phyloP scores from a whole-genome alignment of 2,329 filamentous ascomycete species.

The Golovinomyces cichoracearum region DNA sequence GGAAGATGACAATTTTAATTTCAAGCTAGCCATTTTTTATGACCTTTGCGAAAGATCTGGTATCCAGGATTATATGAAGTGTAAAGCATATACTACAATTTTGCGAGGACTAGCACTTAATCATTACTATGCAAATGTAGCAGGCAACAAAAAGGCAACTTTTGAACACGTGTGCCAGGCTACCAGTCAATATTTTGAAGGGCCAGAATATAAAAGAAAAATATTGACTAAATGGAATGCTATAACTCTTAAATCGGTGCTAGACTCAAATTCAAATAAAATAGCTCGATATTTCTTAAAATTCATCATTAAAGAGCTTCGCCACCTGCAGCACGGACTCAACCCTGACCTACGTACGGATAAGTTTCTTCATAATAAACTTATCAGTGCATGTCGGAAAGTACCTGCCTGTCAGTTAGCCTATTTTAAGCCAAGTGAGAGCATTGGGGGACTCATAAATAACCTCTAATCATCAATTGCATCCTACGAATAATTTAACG shows the following conservation, averaged over 20 bases:
- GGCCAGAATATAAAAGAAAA: background rate
- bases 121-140: background rate
- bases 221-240: conserved; percentile 1
- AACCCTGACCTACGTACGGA: background rate
- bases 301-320: background rate
- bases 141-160: background rate
- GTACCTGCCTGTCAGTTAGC: background rate
- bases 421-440: conserved; percentile 1
- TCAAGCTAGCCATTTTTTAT: conserved; percentile 1
- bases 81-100: background rate
- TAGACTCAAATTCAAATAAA: background rate
- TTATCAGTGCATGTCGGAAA: background rate
- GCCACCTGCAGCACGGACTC: background rate
- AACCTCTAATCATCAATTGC: background rate
- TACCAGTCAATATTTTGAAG: background rate
- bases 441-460: conserved; percentile 1
- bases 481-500: background rate
- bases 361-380: background rate
- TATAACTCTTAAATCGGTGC: background rate
- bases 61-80: background rate
- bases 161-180: background rate
- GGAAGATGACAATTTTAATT: background rate
- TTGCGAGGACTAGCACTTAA: background rate
- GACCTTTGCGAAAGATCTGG: background rate
- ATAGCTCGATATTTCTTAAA: background rate